Conservation (phyloP, 768 basidiomycete species). For the Tylopilus cervinicoccineus region DNA sequence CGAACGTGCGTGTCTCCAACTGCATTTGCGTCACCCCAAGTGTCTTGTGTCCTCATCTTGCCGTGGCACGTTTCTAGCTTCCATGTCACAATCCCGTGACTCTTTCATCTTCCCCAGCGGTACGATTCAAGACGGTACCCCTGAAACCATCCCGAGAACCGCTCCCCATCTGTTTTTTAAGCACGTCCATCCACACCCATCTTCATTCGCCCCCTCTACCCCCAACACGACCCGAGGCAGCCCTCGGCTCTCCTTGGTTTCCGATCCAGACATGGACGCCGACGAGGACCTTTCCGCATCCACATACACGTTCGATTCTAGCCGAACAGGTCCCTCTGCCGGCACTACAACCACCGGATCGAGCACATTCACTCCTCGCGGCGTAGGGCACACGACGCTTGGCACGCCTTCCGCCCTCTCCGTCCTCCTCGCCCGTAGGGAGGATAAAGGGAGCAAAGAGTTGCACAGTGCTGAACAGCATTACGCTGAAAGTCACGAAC, state of each 20-base stretch:
- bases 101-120: slow-evolving; percentile 39
- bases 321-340: slow-evolving; percentile 6
- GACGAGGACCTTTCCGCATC: slow-evolving; percentile 28
- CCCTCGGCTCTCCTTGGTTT: slow-evolving; percentile 21
- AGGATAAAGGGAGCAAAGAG: slow-evolving; percentile 1
- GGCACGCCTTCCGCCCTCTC: slow-evolving; percentile 33
- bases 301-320: slow-evolving; percentile 27
- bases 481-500: not conserved
- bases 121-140: slow-evolving; percentile 22
- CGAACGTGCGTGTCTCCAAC: slow-evolving; percentile 22
- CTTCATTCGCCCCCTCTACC: slow-evolving; percentile 25
- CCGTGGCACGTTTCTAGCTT: slow-evolving; percentile 24
- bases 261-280: slow-evolving; percentile 21
- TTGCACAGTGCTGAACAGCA: not conserved
- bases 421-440: slow-evolving; percentile 30
- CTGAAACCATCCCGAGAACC: slow-evolving; percentile 19
- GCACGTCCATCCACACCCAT: slow-evolving; percentile 11
- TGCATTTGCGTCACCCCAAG: slow-evolving; percentile 5
- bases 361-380: slow-evolving; percentile 21
- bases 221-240: slow-evolving; percentile 21
- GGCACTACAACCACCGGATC: slow-evolving; percentile 7
- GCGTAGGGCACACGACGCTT: slow-evolving; percentile 16
- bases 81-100: slow-evolving; percentile 26
- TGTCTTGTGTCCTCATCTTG: slow-evolving; percentile 6
- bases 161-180: slow-evolving; percentile 16